Conservation (phyloP, 73 alveolate species). For the Paramecium sonneborni region DNA sequence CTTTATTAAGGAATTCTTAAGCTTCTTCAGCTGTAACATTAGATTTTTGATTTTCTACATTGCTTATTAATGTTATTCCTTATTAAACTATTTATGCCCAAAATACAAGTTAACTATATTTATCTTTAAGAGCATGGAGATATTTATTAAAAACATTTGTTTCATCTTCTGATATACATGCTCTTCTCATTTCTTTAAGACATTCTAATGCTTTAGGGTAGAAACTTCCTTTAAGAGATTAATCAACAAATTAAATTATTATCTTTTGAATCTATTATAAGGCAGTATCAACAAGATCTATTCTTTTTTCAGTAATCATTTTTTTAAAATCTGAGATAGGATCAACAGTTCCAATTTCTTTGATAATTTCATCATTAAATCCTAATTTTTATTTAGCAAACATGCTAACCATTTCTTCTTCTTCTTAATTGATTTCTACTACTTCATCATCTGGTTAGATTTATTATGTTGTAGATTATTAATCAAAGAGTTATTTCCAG, state of each 20-base stretch:
- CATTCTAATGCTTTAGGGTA: conserved; percentile 95
- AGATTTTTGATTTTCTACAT: conserved; percentile 80
- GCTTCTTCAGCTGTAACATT: conserved; percentile 79
- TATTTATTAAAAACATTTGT: conserved; percentile 86
- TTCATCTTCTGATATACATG: conserved; percentile 93
- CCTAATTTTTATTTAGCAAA: conserved; percentile 50
- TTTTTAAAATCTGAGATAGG: conserved; percentile 95
- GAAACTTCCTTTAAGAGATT: conserved; percentile 83
- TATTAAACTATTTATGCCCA: conserved; percentile 76
- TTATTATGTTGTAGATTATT: conserved; percentile 76
- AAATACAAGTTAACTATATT: conserved; percentile 66
- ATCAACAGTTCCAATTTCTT: conserved; percentile 79
- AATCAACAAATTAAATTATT: conserved; percentile 73
- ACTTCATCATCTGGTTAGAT: conserved; percentile 69
- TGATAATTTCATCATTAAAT: conserved; percentile 66
- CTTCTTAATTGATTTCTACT: conserved; percentile 77
- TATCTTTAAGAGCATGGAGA: conserved; percentile 70
- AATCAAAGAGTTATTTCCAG: conserved; percentile 81
- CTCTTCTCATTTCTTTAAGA: conserved; percentile 86
- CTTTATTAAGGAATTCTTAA: conserved; percentile 69
- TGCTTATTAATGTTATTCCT: conserved; percentile 83
- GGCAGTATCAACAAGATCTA: conserved; percentile 92
- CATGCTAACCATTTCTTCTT: conserved; percentile 70
- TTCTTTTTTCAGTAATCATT: conserved; percentile 92
- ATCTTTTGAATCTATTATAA: conserved; percentile 85